Percentiles rank a stretch among this genome's conserved stretches.
Evolutionary conservation across 2,329 filamentous ascomycete genomes (phyloP).

Genomic region (Botryotinia narcissicola): DNA sequence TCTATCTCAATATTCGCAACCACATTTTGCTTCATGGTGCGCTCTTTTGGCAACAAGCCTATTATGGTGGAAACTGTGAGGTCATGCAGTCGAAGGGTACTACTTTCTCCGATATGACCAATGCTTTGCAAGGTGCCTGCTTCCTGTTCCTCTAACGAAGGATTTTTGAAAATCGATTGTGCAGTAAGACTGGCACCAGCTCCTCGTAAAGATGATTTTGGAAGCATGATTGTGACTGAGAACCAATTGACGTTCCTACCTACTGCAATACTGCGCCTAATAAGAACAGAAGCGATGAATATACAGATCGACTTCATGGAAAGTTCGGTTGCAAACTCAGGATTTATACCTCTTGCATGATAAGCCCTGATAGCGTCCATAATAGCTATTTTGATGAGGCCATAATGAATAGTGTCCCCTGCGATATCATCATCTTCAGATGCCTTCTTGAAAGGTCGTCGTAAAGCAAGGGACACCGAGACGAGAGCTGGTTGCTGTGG

Average conservation of each 20-base stretch:
- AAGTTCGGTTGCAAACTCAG: background rate
- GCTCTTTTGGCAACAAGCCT: slow-evolving; percentile 71
- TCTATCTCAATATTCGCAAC: slow-evolving; percentile 63
- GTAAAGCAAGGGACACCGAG: slow-evolving; percentile 58
- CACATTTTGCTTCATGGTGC: slow-evolving; percentile 63
- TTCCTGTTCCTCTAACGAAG: background rate
- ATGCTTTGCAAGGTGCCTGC: accelerated
- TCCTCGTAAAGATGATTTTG: slow-evolving; percentile 68
- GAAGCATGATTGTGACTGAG: slow-evolving; percentile 53
- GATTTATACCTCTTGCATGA: accelerated
- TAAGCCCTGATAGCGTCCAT: slow-evolving; percentile 41
- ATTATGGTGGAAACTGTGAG: slow-evolving; percentile 66
- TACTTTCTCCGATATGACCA: slow-evolving; percentile 4
- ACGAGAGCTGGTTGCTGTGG: slow-evolving; percentile 62
- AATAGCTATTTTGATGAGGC: slow-evolving; percentile 65
- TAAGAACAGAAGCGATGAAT: background rate
- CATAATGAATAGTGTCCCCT: slow-evolving; percentile 74
- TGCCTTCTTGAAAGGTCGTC: slow-evolving; percentile 54
- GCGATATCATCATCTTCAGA: slow-evolving; percentile 60
- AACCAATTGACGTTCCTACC: background rate
- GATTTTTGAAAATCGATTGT: slow-evolving; percentile 40
- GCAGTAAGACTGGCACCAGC: slow-evolving; percentile 52
- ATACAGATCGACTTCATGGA: background rate
- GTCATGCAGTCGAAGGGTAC: slow-evolving; percentile 47
- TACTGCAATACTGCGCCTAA: background rate